Conservation (phyloP, 139 green algal genomes). For the Chlamydomonas schloesseri region DNA sequence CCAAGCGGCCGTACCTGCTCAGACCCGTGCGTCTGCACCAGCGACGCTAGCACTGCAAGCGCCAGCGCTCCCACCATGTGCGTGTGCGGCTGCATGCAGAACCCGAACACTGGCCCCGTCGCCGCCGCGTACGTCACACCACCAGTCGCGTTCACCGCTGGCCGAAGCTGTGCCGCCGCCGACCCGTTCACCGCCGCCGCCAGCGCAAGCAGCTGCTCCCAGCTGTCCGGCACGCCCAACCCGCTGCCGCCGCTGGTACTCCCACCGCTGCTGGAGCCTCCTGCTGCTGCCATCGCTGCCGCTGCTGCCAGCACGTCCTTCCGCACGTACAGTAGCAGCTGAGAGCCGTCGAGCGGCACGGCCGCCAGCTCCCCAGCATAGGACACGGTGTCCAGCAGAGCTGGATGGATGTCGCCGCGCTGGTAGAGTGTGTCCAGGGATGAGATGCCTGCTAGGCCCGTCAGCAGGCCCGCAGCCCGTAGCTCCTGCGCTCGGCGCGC, state of each 20-base stretch:
- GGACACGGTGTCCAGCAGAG: neutral
- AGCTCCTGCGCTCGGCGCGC: neutral
- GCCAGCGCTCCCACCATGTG: neutral
- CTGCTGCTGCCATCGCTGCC: too few species aligned
- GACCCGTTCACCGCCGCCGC: neutral
- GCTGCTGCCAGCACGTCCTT: neutral
- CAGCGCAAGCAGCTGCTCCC: slow-evolving; percentile 1
- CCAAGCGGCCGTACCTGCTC: neutral
- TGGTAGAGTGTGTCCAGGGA: neutral
- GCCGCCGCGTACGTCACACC: neutral
- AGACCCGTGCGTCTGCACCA: neutral
- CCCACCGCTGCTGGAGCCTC: too few species aligned
- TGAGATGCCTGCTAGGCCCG: neutral
- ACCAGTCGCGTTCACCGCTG: neutral
- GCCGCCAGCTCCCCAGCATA: neutral
- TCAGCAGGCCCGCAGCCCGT: neutral
- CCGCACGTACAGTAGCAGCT: slow-evolving; percentile 6
- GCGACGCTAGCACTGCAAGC: neutral
- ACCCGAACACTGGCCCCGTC: neutral
- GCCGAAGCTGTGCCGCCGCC: neutral
- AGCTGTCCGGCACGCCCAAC: neutral
- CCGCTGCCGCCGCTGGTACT: too few species aligned
- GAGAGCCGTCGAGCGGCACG: neutral
- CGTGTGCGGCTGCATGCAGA: neutral
- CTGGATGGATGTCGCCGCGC: neutral